Base-by-base conservation (phyloP, 2,329 filamentous ascomycete genomes). In the Xylaria sp. region DNA sequence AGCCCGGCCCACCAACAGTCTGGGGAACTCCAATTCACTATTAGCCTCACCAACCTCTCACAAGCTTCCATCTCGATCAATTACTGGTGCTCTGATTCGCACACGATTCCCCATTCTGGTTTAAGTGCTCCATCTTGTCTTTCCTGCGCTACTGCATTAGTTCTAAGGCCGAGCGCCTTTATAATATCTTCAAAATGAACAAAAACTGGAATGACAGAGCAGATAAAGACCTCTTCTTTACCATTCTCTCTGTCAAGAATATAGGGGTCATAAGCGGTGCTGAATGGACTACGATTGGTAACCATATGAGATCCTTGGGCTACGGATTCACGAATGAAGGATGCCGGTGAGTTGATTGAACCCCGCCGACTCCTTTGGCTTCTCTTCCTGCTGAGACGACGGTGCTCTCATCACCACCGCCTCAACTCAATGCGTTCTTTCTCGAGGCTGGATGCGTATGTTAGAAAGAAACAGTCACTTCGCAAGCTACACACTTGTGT, bases 261-360 rank as follows among this genome's bases (percentile, higher is more conserved):
- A 88, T 90, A 74, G 88, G 87, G 71, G 83, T 89, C 76, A 89
- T 90, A 78, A 89, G 87, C 78, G 87, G 87, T 67, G 80, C 82
- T 18, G 88, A 90, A 87, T 90, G 88, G 88, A 86, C 83, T 34
- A 87, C 84, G 48, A 89, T 90, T 74, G 88, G 88, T 71, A 87
- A 87, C 77, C 83, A 87, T 70, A 89, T 90, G 88, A 83, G 88
- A 69, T 79, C 80, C 44, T 75, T 89, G 66, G 87, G 88, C 65
- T 89, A 90, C 74, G 86, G 87, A 78, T 89, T 90, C 78, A 89
- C 88, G 20, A 89, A 90, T 81, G 87, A 90, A 77, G 88, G 88
- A 73, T 89, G 88, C 73, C 86, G 88, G 87, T 89, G 81, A 81
- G 87, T 85, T 58, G 41, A 63, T 56, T 60, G 63, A 54, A 65